Evolutionary conservation across 352 stramenopile genomes (phyloP).

Genomic region (Aphanomyces cochlioides): DNA sequence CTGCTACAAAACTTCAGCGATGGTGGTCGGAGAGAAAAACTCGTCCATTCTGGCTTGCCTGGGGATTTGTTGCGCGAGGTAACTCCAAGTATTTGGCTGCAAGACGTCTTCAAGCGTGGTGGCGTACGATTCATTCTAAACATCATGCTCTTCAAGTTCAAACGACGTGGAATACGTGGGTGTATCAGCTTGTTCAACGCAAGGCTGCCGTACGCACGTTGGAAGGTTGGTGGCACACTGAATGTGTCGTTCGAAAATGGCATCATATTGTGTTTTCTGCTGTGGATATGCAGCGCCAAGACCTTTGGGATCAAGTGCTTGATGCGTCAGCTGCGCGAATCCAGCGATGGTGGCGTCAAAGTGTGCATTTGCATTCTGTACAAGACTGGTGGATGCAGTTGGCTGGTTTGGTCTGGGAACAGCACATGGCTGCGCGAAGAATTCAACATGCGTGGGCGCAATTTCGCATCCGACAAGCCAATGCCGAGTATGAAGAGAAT

Average conservation of each 20-base stretch:
- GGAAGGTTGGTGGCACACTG: not conserved
- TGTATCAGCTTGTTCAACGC: not conserved
- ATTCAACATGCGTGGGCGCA: not conserved
- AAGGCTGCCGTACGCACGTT: slow-evolving; percentile 2
- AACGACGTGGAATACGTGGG: not conserved
- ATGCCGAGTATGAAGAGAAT: not conserved
- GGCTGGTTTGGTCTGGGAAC: not conserved
- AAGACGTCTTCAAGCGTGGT: slow-evolving; percentile 4
- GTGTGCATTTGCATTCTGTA: not conserved
- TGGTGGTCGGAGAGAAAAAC: not conserved
- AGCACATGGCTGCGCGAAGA: not conserved
- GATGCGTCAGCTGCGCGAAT: slow-evolving; percentile 2
- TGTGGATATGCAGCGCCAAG: not conserved
- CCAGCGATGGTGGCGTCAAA: slow-evolving; percentile 1
- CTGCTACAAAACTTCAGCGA: not conserved
- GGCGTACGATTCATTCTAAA: not conserved
- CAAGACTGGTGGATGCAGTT: slow-evolving; percentile 11
- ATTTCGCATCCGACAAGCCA: not conserved
- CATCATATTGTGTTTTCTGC: not conserved
- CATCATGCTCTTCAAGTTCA: not conserved
- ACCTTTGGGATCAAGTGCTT: slow-evolving; percentile 6
- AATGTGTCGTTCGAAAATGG: not conserved
- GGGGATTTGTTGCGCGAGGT: not conserved
- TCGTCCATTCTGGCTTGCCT: not conserved
- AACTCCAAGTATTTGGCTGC: not conserved